Evolutionary conservation across 495 filamentous ascomycete species (phyloP), one percentile per base, ranked within the genome.

Genomic region (Podospora didyma): DNA sequence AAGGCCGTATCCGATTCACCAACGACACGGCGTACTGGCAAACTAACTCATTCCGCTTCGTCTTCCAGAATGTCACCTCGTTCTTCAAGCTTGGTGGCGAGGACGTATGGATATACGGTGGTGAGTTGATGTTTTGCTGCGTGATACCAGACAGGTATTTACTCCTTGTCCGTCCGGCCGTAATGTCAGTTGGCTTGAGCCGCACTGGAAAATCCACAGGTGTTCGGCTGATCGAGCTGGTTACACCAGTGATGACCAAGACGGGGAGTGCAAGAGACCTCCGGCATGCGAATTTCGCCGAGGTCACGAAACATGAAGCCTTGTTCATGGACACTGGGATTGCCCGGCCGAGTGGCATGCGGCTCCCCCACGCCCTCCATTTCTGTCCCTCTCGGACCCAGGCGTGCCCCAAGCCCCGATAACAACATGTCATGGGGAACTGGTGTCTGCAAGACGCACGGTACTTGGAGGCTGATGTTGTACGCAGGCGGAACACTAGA

Each of bases 1-100:
- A 63, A 49, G 60, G 60, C 7, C 53, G 35, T 22, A 63, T 63
- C 45, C 52, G 46, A 28, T 88, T 89, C 69, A 82, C 78, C 51
- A 81, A 84, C 54, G 80, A 89, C 65, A 86, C 81, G 5, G 73
- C 78, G 48, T 88, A 88, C 72, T 88, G 86, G 85, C 79, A 87
- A 62, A 73, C 69, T 12, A 75, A 85, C 54, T 72, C 74, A 14
- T 88, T 88, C 75, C 66, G 68, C 20, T 82, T 86, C 21, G 67
- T 62, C 50, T 88, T 80, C 71, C 86, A 89, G 60, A 86, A 88
- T 60, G 77, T 81, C 0, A 83, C 82, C 0, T 83, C 83, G 3
- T 88, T 88, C 77, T 89, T 85, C 79, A 78, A 82, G 68, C 75
- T 88, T 56, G 85, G 86, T 34, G 86, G 86, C 19, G 71, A 79